A percentile compares a stretch with the other conserved stretches of the same genome.
These are phyloP conservation scores for Rhizopogon vulgaris DNA, from an alignment of 768 basidiomycete species.

Conservation along the genomic window DNA sequence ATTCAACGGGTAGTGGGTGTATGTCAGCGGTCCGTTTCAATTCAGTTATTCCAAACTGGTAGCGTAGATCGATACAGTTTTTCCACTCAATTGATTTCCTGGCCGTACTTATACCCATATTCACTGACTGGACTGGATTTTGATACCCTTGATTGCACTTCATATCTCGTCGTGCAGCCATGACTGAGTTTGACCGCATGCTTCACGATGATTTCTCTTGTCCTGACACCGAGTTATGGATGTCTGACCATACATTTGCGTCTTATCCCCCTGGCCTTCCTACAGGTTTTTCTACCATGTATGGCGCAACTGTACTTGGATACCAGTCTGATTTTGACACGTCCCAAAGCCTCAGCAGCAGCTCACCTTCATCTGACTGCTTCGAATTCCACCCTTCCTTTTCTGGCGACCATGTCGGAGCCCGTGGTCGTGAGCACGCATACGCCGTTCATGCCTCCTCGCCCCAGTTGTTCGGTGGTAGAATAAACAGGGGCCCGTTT, in stretches of 20 bases:
- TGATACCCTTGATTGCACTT: not conserved
- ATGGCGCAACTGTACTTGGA: not conserved
- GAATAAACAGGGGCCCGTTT: not conserved
- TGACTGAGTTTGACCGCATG: not conserved
- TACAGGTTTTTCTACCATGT: not conserved
- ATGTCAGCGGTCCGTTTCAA: not conserved
- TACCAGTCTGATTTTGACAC: conserved; percentile 3
- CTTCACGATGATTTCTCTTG: not conserved
- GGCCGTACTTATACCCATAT: not conserved
- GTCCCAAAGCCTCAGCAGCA: not conserved
- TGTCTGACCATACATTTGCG: not conserved
- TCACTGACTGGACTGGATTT: not conserved
- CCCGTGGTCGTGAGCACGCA: not conserved
- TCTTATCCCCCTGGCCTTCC: not conserved
- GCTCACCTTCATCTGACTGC: not conserved
- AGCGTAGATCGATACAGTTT: not conserved
- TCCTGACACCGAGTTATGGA: not conserved
- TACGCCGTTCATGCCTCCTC: not conserved
- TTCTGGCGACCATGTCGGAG: not conserved
- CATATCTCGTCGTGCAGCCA: not conserved
- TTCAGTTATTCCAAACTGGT: not conserved
- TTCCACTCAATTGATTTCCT: not conserved
- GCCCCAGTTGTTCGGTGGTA: not conserved
- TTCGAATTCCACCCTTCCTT: conserved; percentile 1
- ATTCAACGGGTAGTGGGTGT: not conserved